A percentile compares a stretch with the other conserved stretches of the same genome.
These are phyloP conservation scores for Malassezia obtusa DNA, from an alignment of 1,284 basidiomycete species.

Conservation along the genomic window DNA sequence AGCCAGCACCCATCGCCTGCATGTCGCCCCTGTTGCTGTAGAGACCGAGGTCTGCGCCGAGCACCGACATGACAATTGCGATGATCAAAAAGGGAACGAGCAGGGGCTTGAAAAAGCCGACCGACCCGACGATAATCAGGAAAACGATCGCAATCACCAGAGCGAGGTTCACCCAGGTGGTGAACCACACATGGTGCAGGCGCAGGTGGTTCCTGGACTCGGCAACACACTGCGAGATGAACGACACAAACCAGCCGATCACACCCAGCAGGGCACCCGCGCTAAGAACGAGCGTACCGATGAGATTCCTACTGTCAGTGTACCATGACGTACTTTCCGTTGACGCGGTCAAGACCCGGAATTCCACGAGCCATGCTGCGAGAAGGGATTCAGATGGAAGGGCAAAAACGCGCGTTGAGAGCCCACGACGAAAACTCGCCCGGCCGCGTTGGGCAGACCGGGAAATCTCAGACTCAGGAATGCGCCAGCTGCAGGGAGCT, in stretches of 20 bases:
- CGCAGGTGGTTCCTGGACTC: conserved; percentile 50
- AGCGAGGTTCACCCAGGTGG: conserved; percentile 52
- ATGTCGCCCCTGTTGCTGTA: conserved; percentile 21
- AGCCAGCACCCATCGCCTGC: conserved; percentile 74
- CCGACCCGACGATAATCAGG: neutral
- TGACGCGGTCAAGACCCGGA: neutral
- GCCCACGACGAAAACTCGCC: neutral
- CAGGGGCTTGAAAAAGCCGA: conserved; percentile 1
- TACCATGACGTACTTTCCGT: neutral
- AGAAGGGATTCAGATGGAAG: neutral
- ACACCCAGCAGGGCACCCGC: conserved; percentile 56
- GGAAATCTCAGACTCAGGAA: neutral
- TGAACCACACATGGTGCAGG: conserved; percentile 68
- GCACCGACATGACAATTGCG: conserved; percentile 67
- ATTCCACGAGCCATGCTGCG: neutral
- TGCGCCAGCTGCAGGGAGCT: conserved; percentile 2
- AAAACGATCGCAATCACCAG: neutral
- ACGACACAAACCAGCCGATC: conserved; percentile 85
- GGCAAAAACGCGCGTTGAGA: neutral
- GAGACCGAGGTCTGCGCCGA: conserved; percentile 58
- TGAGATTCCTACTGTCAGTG: neutral
- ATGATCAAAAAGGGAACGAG: conserved; percentile 60
- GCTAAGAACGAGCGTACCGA: neutral
- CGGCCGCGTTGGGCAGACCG: neutral
- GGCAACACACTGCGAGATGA: conserved; percentile 58